These are phyloP conservation scores for Pythium pectinolyticum DNA, from an alignment of 352 stramenopile genomes.

Conservation along the genomic window DNA sequence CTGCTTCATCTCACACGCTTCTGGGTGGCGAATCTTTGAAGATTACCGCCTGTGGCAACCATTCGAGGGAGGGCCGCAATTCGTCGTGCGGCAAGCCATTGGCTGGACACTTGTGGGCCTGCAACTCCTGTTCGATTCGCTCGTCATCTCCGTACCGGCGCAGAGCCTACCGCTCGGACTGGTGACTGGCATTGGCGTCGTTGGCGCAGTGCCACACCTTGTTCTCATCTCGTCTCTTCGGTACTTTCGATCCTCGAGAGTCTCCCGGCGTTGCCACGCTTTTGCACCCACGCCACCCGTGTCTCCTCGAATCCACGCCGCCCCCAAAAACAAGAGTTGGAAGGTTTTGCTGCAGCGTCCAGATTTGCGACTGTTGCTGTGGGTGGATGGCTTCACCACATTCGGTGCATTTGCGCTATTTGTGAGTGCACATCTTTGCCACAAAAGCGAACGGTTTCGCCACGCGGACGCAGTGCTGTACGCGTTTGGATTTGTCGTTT, in stretches of 20 bases:
- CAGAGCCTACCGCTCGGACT: conserved; percentile 30
- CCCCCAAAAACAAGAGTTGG: conserved; percentile 25
- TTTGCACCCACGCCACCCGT: conserved; percentile 14
- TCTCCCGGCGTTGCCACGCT: not conserved
- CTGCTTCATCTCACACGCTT: conserved; percentile 34
- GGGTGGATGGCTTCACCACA: conserved; percentile 34
- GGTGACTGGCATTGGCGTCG: conserved; percentile 35
- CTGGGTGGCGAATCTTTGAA: conserved; percentile 29
- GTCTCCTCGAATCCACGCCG: conserved; percentile 14
- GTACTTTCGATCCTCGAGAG: conserved; percentile 23
- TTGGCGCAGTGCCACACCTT: conserved; percentile 37
- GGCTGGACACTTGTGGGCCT: conserved; percentile 55
- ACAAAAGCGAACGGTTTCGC: conserved; percentile 28
- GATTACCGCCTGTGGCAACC: conserved; percentile 46
- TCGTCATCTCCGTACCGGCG: conserved; percentile 36
- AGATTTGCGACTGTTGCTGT: conserved; percentile 31
- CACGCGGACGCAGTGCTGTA: conserved; percentile 46
- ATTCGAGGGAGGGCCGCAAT: conserved; percentile 48
- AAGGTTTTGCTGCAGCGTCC: conserved; percentile 21
- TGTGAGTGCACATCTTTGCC: conserved; percentile 32
- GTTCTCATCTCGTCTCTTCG: conserved; percentile 42
- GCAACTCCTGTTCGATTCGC: conserved; percentile 49
- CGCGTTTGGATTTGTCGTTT: conserved; percentile 42
- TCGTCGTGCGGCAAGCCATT: conserved; percentile 50
- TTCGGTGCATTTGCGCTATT: conserved; percentile 38